phyloP scores from a whole-genome alignment of 2,329 filamentous ascomycete species.

The Sporothrix pallida region DNA sequence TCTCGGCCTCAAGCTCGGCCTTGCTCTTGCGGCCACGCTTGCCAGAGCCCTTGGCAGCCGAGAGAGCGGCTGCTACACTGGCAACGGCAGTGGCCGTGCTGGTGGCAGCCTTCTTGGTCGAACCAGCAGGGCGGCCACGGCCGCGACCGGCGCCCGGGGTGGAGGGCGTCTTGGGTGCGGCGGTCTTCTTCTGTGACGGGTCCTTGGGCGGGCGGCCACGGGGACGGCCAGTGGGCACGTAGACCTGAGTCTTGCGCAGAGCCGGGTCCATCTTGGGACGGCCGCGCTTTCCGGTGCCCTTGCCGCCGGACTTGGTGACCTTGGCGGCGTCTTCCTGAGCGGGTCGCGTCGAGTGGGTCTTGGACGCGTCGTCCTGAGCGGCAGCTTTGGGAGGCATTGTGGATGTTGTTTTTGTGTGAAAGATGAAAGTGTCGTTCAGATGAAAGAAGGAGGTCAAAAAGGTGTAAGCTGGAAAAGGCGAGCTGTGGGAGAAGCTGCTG shows the following conservation, averaged over 20 bases:
- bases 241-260: conserved; percentile 38
- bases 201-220: conserved; percentile 40
- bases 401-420: conserved; percentile 29
- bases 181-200: conserved; percentile 37
- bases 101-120: conserved; percentile 35
- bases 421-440: not conserved
- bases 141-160: conserved; percentile 35
- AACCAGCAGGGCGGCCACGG: conserved; percentile 37
- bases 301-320: conserved; percentile 38
- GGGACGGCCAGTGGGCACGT: conserved; percentile 40
- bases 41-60: conserved; percentile 32
- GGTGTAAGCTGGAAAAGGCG: not conserved
- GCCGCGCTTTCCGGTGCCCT: conserved; percentile 39
- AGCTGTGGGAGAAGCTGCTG: not conserved
- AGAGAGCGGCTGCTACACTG: conserved; percentile 23
- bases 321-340: conserved; percentile 38
- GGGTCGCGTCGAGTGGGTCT: conserved; percentile 34
- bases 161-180: conserved; percentile 31
- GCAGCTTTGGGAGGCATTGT: conserved; percentile 37
- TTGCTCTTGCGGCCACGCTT: conserved; percentile 40
- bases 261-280: conserved; percentile 40
- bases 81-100: conserved; percentile 2
- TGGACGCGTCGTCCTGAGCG: conserved; percentile 27
- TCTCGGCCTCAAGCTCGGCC: conserved; percentile 37
- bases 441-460: not conserved